phyloP scores from a whole-genome alignment of 345 rosid species.

The Heritiera fomes region DNA sequence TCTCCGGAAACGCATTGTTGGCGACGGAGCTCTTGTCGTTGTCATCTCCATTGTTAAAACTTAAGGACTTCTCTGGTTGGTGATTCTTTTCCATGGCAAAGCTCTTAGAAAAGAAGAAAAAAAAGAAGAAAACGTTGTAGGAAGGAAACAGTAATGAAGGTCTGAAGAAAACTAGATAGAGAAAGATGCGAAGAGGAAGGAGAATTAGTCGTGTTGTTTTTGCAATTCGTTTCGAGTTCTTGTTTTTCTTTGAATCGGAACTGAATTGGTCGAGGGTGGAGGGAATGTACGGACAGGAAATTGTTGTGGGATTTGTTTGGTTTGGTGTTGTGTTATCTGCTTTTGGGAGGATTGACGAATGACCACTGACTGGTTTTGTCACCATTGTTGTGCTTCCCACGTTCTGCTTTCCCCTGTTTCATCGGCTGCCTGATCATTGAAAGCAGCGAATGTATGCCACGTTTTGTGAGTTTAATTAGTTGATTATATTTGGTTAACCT shows the following conservation, averaged over 20 bases:
- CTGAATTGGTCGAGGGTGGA: slow-evolving; percentile 30
- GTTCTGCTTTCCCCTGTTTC: not conserved
- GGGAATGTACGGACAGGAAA: slow-evolving; percentile 23
- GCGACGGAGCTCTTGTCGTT: not conserved
- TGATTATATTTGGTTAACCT: no score
- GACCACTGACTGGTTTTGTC: not conserved
- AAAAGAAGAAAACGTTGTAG: not conserved
- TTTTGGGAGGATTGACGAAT: slow-evolving; percentile 24
- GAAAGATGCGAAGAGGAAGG: slow-evolving; percentile 21
- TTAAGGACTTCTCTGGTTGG: not conserved
- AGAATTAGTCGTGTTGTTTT: not conserved
- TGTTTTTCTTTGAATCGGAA: not conserved
- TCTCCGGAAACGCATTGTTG: not conserved
- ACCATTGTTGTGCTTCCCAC: not conserved
- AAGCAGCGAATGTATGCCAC: no score
- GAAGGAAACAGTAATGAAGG: slow-evolving; percentile 2
- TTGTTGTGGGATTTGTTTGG: not conserved
- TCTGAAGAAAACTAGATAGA: slow-evolving; percentile 11
- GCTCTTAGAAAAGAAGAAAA: not conserved
- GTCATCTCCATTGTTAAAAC: not conserved
- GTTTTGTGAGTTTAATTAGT: no score
- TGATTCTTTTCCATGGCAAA: slow-evolving; percentile 24
- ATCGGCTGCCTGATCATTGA: not conserved
- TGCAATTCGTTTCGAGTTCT: not conserved
- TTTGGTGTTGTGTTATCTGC: not conserved